Base-by-base conservation (phyloP, 108 stramenopile genomes). In the Mediolabrus comicus region DNA sequence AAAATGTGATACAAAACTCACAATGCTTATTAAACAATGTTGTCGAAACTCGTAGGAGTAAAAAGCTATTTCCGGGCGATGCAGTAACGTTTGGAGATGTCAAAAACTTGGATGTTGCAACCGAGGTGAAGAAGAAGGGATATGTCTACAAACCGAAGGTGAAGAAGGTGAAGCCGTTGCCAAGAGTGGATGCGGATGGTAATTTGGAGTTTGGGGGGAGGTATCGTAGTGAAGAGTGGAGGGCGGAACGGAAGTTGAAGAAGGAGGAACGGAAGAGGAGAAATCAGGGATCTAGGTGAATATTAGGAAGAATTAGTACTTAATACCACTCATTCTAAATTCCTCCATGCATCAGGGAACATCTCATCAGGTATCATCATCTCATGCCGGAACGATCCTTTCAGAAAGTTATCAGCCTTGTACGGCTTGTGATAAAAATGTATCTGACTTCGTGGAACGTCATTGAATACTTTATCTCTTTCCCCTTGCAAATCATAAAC, bases 311-410 rank as follows among this genome's bases (percentile, higher is more conserved):
- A n/a, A n/a, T n/a, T n/a, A n/a, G n/a, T n/a, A n/a, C n/a, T n/a
- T n/a, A n/a, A n/a, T n/a, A n/a, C n/a, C n/a, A n/a, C n/a, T 41
- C 39, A 41, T 60, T 29, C 10, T 2, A 72, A 26, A 65, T 82
- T 78, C 52, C 29, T 82, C 81, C 81, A 82, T 24, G 81, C 39
- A 31, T 55, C 36, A 17, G 81, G 81, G 34, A 69, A 82, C 13
- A 77, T 55, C 32, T 82, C 74, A 49, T 82, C 77, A 12, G 80
- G 65, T 34, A 82, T 51, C 72, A 77, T 77, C 72, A 75, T 76
- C 31, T 72, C 35, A 65, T 92, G 86, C 4, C 91, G 86, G 57
- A 92, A 92, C n/a, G 81, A 85, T 7, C 67, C 68, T 16, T 62
- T 41, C 7, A 83, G 43, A 53, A 75, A 68, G 32, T 72, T 39